Evolutionary conservation across 352 stramenopile genomes (phyloP).

Genomic region (Nannochloropsis limnetica): DNA sequence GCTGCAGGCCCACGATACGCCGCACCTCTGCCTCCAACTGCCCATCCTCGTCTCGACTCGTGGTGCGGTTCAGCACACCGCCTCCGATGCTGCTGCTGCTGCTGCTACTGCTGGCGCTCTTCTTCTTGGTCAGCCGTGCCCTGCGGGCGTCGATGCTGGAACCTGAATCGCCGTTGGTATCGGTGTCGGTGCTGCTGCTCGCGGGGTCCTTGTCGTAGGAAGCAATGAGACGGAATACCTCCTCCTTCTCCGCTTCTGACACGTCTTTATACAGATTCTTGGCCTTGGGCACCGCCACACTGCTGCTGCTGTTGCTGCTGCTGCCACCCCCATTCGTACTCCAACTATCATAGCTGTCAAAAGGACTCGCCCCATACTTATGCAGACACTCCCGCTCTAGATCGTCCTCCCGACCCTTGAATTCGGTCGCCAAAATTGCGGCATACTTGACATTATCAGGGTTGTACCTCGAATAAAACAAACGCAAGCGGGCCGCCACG

Average conservation of each 20-base stretch:
- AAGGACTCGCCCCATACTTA: neutral
- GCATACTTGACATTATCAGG: slow-evolving; percentile 28
- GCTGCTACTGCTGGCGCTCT: neutral
- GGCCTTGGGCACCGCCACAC: too few species aligned
- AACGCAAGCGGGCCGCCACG: slow-evolving; percentile 35
- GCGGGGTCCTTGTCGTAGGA: neutral
- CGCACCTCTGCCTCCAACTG: slow-evolving; percentile 6
- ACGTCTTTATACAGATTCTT: neutral
- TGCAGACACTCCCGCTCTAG: neutral
- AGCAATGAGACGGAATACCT: slow-evolving; percentile 2
- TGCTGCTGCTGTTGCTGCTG: neutral
- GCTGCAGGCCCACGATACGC: neutral
- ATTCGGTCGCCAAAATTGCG: neutral
- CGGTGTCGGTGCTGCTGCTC: neutral
- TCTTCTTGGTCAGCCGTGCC: neutral
- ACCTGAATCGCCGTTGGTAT: too few species aligned
- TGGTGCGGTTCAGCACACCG: neutral
- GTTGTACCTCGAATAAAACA: slow-evolving; percentile 17
- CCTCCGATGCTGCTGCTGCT: slow-evolving; percentile 2
- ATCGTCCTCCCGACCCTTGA: neutral
- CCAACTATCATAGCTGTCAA: neutral
- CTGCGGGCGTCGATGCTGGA: neutral
- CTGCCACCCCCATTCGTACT: neutral
- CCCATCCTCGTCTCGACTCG: slow-evolving; percentile 35
- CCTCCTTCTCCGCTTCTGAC: neutral